Evolutionary conservation across 148 eudicot genomes (phyloP).

Genomic region (Camellia granthamiana): DNA sequence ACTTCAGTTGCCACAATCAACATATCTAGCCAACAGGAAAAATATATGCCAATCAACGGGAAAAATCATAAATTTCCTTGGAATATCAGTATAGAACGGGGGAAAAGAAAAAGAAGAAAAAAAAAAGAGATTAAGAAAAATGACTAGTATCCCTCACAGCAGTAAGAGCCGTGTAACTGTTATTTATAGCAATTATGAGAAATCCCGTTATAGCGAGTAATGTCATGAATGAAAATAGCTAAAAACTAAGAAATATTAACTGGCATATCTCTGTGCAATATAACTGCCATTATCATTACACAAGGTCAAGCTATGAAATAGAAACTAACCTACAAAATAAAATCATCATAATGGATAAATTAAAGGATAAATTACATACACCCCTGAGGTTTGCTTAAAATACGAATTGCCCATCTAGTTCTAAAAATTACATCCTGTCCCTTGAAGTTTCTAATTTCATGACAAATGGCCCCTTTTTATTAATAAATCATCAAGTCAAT

Average conservation of each 20-base stretch:
- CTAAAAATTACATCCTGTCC: no score
- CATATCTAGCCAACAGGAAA: neutral
- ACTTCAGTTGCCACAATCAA: neutral
- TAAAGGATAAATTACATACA: neutral
- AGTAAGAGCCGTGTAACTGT: no score
- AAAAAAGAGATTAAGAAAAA: neutral
- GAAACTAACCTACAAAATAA: neutral
- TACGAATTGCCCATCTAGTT: no score
- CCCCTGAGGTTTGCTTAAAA: no score
- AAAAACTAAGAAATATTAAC: neutral
- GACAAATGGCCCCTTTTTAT: no score
- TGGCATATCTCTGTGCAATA: neutral
- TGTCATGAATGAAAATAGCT: neutral
- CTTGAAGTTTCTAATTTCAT: no score
- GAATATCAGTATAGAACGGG: neutral
- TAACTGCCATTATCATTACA: neutral
- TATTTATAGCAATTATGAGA: no score
- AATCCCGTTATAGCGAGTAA: no score
- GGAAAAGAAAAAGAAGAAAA: no score
- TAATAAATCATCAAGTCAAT: no score
- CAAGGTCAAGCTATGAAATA: neutral
- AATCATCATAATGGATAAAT: neutral
- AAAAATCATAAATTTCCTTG: neutral
- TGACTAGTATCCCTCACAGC: no score
- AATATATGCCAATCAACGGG: neutral